Conservation (phyloP, 148 eudicot species). For the Rhododendron henanense region DNA sequence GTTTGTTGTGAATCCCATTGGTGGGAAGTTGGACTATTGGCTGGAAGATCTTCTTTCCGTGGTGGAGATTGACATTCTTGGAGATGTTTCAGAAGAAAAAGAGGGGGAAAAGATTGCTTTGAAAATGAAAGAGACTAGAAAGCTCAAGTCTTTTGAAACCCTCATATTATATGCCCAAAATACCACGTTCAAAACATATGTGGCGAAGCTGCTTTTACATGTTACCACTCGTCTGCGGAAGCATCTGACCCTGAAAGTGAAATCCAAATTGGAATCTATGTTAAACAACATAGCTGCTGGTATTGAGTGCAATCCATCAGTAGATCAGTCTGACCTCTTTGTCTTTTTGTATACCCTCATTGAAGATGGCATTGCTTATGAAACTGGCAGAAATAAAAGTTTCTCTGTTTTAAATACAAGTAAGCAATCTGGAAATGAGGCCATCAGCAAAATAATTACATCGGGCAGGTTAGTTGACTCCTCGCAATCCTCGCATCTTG, state of each 20-base stretch:
- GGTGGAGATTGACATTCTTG: constrained; percentile 71
- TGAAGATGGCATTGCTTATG: constrained; percentile 49
- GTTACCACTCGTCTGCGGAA: constrained; percentile 53
- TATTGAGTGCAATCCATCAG: constrained; percentile 70
- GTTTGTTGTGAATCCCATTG: constrained; percentile 32
- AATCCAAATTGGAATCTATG: constrained; percentile 70
- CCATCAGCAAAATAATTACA: constrained; percentile 15
- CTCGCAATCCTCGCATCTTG: constrained; percentile 57
- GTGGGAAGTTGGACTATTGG: constrained; percentile 75
- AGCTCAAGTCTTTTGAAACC: constrained; percentile 51
- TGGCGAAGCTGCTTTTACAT: constrained; percentile 61
- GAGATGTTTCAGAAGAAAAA: constrained; percentile 83
- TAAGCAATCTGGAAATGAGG: constrained; percentile 11
- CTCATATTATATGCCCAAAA: constrained; percentile 72
- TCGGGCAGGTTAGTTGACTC: constrained; percentile 36
- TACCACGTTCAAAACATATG: constrained; percentile 69
- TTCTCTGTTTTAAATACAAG: constrained; percentile 12
- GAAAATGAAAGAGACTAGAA: constrained; percentile 63
- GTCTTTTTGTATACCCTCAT: constrained; percentile 62
- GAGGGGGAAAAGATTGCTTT: constrained; percentile 91
- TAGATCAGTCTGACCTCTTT: constrained; percentile 60
- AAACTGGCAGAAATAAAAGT: constrained; percentile 22
- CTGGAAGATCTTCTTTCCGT: constrained; percentile 69
- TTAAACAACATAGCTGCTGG: constrained; percentile 75
- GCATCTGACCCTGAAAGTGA: constrained; percentile 62